Evolutionary conservation across 2,329 filamentous ascomycete species (phyloP).

Genomic region (Talaromyces atroroseus): DNA sequence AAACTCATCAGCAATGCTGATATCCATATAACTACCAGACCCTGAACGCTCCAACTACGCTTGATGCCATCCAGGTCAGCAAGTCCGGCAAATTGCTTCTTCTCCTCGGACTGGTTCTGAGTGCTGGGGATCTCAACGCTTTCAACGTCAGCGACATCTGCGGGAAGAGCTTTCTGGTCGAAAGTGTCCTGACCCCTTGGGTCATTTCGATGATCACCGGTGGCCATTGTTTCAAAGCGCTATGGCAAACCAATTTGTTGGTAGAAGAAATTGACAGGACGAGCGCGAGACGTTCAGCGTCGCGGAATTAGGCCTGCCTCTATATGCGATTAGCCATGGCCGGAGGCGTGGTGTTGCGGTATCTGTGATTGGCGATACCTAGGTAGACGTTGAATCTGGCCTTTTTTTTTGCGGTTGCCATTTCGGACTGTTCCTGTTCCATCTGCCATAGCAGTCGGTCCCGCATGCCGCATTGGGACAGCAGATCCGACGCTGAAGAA

Average conservation of each 20-base stretch:
- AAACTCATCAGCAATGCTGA: constrained; percentile 9
- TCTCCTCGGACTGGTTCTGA: neutral
- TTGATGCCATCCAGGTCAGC: constrained; percentile 8
- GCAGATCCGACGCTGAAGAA: neutral
- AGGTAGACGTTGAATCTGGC: neutral
- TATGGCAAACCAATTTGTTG: neutral
- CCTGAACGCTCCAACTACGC: constrained; percentile 5
- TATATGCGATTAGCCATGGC: constrained; percentile 1
- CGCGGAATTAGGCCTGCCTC: neutral
- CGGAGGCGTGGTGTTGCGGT: neutral
- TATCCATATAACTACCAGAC: constrained; percentile 6
- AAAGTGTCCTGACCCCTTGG: neutral
- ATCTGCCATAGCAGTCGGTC: neutral
- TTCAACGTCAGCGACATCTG: constrained; percentile 1
- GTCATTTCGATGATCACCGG: neutral
- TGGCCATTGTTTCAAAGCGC: neutral
- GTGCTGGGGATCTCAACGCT: neutral
- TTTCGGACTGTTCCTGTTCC: neutral
- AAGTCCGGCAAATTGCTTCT: constrained; percentile 3
- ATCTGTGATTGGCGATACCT: neutral
- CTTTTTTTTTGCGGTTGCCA: neutral
- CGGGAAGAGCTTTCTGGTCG: neutral
- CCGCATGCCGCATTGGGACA: neutral
- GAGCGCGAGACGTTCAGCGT: neutral
- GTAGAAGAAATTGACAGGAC: neutral